A percentile compares a stretch with the other conserved stretches of the same genome.
phyloP scores from a whole-genome alignment of 208 protist genomes.

The Naegleria lovaniensis region DNA sequence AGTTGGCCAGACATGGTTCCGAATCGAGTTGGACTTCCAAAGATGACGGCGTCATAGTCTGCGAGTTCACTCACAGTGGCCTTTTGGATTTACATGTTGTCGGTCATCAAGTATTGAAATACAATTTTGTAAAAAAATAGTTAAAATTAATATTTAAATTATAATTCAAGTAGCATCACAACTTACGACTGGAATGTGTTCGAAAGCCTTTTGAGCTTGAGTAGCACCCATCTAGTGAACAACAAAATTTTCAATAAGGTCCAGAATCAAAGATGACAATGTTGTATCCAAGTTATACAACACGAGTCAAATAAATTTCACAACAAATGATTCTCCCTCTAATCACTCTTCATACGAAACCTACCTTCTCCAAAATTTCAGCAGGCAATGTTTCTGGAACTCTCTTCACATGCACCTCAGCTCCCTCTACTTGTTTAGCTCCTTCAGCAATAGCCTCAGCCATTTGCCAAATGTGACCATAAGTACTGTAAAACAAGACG shows the following conservation, averaged over 20 bases:
- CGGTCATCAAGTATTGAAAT: too few species aligned
- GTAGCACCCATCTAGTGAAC: conserved; percentile 39
- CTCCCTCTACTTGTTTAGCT: conserved; percentile 40
- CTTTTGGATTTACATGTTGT: background rate
- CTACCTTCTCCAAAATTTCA: conserved; percentile 46
- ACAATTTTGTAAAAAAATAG: too few species aligned
- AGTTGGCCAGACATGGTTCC: conserved; percentile 44
- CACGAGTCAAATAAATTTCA: too few species aligned
- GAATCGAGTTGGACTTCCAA: conserved; percentile 50
- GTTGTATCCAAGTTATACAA: too few species aligned
- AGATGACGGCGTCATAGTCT: conserved; percentile 43
- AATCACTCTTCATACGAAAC: too few species aligned
- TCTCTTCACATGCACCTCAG: conserved; percentile 43
- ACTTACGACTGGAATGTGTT: conserved; percentile 35
- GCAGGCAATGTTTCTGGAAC: conserved; percentile 50
- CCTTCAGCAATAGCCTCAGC: conserved; percentile 45
- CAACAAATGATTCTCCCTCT: too few species aligned
- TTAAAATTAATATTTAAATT: too few species aligned
- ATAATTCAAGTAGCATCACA: too few species aligned
- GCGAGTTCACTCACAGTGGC: background rate
- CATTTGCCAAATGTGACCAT: conserved; percentile 41
- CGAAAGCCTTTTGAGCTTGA: conserved; percentile 34
- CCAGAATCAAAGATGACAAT: too few species aligned
- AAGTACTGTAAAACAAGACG: conserved; percentile 43
- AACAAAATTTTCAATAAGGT: too few species aligned